Percentiles rank a stretch among this genome's conserved stretches.
Evolutionary conservation across 106 monocot genomes (phyloP).

Genomic region (Ottelia alismoides): DNA sequence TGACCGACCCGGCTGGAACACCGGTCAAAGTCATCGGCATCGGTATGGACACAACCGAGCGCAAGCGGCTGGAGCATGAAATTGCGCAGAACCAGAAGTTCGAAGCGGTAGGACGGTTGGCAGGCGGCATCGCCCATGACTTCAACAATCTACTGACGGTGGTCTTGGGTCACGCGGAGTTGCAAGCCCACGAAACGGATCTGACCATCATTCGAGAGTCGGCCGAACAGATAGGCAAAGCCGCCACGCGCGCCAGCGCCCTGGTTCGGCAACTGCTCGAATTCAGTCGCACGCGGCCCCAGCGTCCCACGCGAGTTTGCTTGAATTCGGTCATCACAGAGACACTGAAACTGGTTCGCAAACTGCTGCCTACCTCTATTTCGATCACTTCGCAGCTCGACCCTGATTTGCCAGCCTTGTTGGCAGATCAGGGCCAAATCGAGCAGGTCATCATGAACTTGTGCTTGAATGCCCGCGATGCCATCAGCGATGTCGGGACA

Average conservation of each 20-base stretch:
- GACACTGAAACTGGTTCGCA: not conserved
- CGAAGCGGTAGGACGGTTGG: not conserved
- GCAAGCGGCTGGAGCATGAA: not conserved
- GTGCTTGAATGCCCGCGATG: not conserved
- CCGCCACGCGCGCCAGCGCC: no score
- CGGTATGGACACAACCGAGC: not conserved
- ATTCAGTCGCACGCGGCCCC: not conserved
- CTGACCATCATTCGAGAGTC: not conserved
- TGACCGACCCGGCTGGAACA: no score
- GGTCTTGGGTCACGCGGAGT: not conserved
- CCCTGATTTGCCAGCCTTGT: not conserved
- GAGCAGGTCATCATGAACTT: not conserved
- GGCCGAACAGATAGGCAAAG: not conserved
- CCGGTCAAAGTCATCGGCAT: no score
- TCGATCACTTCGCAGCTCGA: not conserved
- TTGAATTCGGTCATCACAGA: not conserved
- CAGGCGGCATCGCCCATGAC: not conserved
- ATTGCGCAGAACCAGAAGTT: not conserved
- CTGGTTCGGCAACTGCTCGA: not conserved
- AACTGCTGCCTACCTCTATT: not conserved
- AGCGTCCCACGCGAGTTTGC: not conserved
- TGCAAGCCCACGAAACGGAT: not conserved
- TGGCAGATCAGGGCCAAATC: not conserved
- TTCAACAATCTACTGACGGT: no score
- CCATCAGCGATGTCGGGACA: not conserved